Percentiles rank a stretch among this genome's conserved stretches.
Evolutionary conservation across 176 grass and related monocot species (phyloP).

Genomic region (Oryza nivara): DNA sequence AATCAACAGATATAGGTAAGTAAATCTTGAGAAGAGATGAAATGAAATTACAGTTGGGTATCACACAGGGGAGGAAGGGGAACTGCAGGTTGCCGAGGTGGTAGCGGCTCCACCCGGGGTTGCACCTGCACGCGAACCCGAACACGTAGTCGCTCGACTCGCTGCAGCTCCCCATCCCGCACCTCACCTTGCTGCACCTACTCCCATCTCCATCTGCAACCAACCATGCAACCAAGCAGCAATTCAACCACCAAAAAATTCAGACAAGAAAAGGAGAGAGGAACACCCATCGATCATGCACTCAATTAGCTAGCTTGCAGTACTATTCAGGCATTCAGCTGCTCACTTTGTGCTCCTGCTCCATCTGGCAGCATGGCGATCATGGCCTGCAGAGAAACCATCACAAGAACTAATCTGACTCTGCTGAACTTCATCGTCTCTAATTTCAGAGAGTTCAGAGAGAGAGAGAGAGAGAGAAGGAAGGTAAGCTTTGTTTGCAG

Average conservation of each 20-base stretch:
- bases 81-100: slow-evolving; percentile 24
- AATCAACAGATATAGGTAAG: background rate
- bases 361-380: background rate
- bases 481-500: too few species aligned
- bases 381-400: slow-evolving; percentile 30
- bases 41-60: slow-evolving; percentile 58
- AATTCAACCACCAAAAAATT: background rate
- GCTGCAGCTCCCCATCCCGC: slow-evolving; percentile 59
- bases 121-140: slow-evolving; percentile 62
- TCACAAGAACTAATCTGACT: background rate
- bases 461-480: background rate
- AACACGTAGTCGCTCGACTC: slow-evolving; percentile 42
- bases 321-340: too few species aligned
- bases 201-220: slow-evolving; percentile 25
- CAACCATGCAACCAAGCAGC: background rate
- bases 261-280: too few species aligned
- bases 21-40: background rate
- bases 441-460: too few species aligned
- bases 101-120: slow-evolving; percentile 40
- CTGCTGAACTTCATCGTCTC: background rate
- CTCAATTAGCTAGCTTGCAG: too few species aligned
- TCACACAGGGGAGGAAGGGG: slow-evolving; percentile 59
- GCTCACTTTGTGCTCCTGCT: slow-evolving; percentile 17
- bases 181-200: slow-evolving; percentile 44
- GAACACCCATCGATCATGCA: too few species aligned